Percentiles rank a stretch among this genome's conserved stretches.
phyloP scores from a whole-genome alignment of 108 stramenopile genomes.

The Discostella stelligeroides region DNA sequence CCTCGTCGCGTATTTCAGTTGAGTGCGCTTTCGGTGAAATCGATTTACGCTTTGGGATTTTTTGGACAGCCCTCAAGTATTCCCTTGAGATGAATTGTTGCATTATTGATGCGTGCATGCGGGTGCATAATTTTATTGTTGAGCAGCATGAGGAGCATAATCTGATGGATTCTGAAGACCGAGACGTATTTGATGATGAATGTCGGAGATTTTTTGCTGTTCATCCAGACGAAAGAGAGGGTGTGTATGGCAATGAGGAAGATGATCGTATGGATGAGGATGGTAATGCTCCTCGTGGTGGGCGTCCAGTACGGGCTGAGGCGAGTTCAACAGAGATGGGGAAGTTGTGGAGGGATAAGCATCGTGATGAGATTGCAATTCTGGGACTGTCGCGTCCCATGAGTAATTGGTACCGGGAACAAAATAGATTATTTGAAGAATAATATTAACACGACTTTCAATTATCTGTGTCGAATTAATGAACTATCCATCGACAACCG shows the following conservation, averaged over 20 bases:
- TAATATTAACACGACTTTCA: too few relatives aligned
- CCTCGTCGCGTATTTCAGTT: too few relatives aligned
- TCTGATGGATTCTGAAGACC: constrained; percentile 20
- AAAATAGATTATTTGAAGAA: too few relatives aligned
- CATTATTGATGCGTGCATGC: too few relatives aligned
- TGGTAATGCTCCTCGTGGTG: neutral
- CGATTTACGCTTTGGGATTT: too few relatives aligned
- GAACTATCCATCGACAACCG: too few relatives aligned
- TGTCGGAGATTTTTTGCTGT: neutral
- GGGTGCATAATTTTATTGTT: too few relatives aligned
- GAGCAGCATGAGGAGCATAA: too few relatives aligned
- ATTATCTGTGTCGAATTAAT: too few relatives aligned
- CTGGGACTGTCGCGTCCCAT: neutral
- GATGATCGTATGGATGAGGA: neutral
- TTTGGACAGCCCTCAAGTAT: too few relatives aligned
- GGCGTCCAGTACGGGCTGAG: neutral
- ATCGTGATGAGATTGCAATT: neutral
- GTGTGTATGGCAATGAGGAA: neutral
- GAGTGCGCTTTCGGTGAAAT: too few relatives aligned
- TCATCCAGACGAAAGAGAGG: neutral
- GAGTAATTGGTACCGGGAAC: neutral
- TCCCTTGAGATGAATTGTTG: too few relatives aligned
- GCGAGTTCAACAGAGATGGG: neutral
- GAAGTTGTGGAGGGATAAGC: neutral
- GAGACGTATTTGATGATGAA: constrained; percentile 12